These are phyloP conservation scores for Coffea humblotiana DNA, from an alignment of 305 asterid species.

Conservation along the genomic window DNA sequence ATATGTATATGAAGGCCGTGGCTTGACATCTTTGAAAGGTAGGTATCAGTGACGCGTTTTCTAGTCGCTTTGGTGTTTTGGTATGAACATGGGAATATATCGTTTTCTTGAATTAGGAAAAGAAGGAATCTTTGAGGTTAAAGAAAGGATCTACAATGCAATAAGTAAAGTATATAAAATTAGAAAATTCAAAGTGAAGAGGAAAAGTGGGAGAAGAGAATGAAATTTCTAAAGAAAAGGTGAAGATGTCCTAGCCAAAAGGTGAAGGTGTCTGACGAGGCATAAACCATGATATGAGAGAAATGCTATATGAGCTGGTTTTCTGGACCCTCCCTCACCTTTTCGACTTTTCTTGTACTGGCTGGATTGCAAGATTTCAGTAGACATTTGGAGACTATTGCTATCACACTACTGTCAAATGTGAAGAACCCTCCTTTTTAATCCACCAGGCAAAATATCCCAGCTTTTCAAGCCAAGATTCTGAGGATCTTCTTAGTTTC, in stretches of 20 bases:
- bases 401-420: not conserved
- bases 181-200: not conserved
- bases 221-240: conserved; percentile 14
- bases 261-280: conserved; percentile 19
- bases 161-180: not conserved
- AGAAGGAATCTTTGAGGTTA: not conserved
- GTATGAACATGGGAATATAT: not conserved
- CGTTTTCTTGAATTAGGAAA: not conserved
- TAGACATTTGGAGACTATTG: not conserved
- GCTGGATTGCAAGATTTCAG: not conserved
- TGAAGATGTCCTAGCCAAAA: conserved; percentile 8
- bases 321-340: conserved; percentile 1
- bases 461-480: not conserved
- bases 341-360: not conserved
- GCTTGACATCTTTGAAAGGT: not conserved
- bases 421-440: not conserved
- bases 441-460: not conserved
- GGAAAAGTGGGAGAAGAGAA: conserved; percentile 5
- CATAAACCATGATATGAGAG: conserved; percentile 15
- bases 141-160: not conserved
- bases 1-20: not conserved
- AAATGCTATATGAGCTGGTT: conserved; percentile 21
- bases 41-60: not conserved
- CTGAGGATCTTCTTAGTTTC: conserved; percentile 1
- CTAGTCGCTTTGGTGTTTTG: too few relatives aligned